Evolutionary conservation across 73 alveolate species (phyloP).

Genomic region (Paraurostyla sp.): DNA sequence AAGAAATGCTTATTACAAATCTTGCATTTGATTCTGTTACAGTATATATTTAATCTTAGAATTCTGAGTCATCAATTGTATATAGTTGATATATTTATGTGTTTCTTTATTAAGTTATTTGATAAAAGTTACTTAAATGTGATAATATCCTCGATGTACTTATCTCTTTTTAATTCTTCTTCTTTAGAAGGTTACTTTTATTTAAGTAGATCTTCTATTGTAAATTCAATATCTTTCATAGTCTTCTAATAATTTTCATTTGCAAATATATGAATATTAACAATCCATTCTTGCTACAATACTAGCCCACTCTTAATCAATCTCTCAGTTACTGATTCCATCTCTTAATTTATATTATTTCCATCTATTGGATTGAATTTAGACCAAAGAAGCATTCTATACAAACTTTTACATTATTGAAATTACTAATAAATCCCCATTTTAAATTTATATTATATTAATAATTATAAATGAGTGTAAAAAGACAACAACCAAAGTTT

Average conservation of each 20-base stretch:
- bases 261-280: neutral
- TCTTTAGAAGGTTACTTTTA: neutral
- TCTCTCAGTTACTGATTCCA: conserved; percentile 8
- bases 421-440: conserved; percentile 28
- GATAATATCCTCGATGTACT: no score
- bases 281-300: conserved; percentile 22
- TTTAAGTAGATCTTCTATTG: neutral
- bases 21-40: neutral
- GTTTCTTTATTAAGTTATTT: no score
- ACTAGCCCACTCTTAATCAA: conserved; percentile 3
- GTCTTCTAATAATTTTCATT: neutral
- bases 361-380: neutral
- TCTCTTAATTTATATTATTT: neutral
- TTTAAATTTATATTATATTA: neutral
- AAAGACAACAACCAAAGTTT: neutral
- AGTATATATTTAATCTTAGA: neutral
- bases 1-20: neutral
- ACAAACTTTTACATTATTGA: neutral
- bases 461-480: neutral
- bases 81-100: neutral
- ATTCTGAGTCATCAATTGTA: conserved; percentile 11
- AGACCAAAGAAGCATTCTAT: neutral
- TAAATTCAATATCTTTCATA: neutral
- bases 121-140: no score
- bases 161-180: neutral